Base-by-base conservation (phyloP, 2,329 filamentous ascomycete species). In the Podosphaera fusca region DNA sequence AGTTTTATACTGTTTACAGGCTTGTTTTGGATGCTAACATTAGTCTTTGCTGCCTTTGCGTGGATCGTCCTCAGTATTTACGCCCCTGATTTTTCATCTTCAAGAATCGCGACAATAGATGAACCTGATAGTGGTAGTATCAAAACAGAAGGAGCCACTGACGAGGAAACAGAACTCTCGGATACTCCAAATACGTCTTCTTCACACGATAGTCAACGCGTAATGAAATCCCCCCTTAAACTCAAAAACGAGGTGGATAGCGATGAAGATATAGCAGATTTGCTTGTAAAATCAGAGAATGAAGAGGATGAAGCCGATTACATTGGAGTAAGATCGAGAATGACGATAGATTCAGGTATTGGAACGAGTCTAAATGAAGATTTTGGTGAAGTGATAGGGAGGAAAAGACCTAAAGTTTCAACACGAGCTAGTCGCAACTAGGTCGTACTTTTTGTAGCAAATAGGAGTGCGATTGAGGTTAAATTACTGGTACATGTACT, bases 1-100 rank as follows among this genome's bases (percentile, higher is more conserved):
- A 81, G 81, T 4, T 88, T 87, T 58, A 56, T 84, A 0, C 64
- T 82, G 0, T 84, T 88, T 64, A 85, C 82, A 0, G 69, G 72
- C 0, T 63, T 78, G 0, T 95, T 95, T 69, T 96, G 89, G 87
- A 67, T 72, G 1, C 78, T 80, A 10, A 87, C 90, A 65, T 74
- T 94, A 64, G 61, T 80, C 0, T 83, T 82, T 47, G 78, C 85
- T 67, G 72, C 74, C 0, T 42, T 81, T 0, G 81, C 78, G 0
- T 94, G 86, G 83, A 67, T 76, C 0, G 63, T 85, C 29, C 49
- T 66, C 4, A 56, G 58, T 12, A 30, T 56, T 30, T 61, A 62
- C 33, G 29, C 33, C 12, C 47, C 47, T 51, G 47, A 51, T 30
- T 30, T 29, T 51, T 6, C 30, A 31, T 46, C 42, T 46, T n/a